Evolutionary conservation across 2,329 filamentous ascomycete species (phyloP).

Genomic region (Penicillium glabrum): DNA sequence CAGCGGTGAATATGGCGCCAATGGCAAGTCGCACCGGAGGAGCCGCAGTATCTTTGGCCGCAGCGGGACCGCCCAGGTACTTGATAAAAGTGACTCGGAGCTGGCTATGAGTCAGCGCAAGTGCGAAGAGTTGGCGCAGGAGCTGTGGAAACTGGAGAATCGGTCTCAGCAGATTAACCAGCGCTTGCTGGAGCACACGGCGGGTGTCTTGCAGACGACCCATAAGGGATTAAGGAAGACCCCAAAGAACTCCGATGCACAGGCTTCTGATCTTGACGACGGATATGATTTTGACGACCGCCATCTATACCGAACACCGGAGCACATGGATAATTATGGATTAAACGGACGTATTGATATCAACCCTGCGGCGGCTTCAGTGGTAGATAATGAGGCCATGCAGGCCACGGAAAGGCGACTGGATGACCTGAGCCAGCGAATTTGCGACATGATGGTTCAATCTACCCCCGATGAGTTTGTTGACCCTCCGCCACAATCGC

Average conservation of each 20-base stretch:
- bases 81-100: conserved; percentile 68
- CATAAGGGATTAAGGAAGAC: conserved; percentile 72
- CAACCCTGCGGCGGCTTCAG: conserved; percentile 8
- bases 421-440: conserved; percentile 64
- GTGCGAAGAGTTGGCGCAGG: conserved; percentile 79
- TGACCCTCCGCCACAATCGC: conserved; percentile 35
- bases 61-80: conserved; percentile 37
- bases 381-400: conserved; percentile 49
- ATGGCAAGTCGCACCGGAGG: conserved; percentile 52
- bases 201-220: conserved; percentile 86
- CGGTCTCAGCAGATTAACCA: conserved; percentile 71
- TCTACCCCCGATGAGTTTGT: conserved; percentile 36
- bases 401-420: conserved; percentile 65
- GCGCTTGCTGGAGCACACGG: conserved; percentile 82
- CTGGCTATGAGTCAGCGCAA: conserved; percentile 71
- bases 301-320: conserved; percentile 69
- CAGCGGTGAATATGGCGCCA: conserved; percentile 41
- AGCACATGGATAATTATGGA: conserved; percentile 58
- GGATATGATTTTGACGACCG: conserved; percentile 73
- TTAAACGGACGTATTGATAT: conserved; percentile 22
- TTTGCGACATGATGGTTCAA: conserved; percentile 65
- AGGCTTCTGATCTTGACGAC: conserved; percentile 71
- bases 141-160: conserved; percentile 78
- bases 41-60: conserved; percentile 52
- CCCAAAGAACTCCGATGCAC: conserved; percentile 56